Percentiles rank a stretch among this genome's conserved stretches.
phyloP scores from a whole-genome alignment of 257 asterid species.

The Nicotiana undulata region DNA sequence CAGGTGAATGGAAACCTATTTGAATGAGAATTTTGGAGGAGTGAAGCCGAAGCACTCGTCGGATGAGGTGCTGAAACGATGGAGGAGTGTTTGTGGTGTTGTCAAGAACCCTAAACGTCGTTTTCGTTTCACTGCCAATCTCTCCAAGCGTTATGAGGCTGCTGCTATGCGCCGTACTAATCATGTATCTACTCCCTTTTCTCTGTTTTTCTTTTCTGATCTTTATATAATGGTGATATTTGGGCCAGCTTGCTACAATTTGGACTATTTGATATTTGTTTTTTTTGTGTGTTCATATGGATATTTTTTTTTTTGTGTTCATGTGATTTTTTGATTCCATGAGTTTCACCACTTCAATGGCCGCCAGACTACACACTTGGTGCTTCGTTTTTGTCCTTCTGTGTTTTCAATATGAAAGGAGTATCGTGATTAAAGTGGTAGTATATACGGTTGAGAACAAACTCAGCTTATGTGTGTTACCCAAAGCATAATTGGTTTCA shows the following conservation, averaged over 20 bases:
- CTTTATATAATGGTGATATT: neutral
- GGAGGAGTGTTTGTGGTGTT: constrained; percentile 10
- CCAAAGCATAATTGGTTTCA: neutral
- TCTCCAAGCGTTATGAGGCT: constrained; percentile 16
- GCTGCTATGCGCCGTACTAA: constrained; percentile 5
- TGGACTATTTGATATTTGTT: neutral
- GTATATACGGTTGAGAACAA: neutral
- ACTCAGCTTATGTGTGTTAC: neutral
- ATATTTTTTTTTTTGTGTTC: too few relatives aligned
- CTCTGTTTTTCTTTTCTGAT: neutral
- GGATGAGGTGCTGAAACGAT: constrained; percentile 11
- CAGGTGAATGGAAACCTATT: constrained; percentile 3
- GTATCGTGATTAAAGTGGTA: neutral
- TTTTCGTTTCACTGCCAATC: constrained; percentile 18
- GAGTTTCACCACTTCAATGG: neutral
- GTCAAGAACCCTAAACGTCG: constrained; percentile 15
- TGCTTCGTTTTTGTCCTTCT: too few relatives aligned
- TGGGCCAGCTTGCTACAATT: neutral
- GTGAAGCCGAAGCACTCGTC: constrained; percentile 13
- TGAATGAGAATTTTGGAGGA: constrained; percentile 14
- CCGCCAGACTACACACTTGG: neutral
- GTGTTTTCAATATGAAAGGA: too few relatives aligned
- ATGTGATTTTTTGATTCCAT: neutral
- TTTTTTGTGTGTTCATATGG: too few relatives aligned
- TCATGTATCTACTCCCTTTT: neutral